Evolutionary conservation across 192 early-diverging fungal genomes (phyloP).

Genomic region (Jimgerdemannia lactiflua): DNA sequence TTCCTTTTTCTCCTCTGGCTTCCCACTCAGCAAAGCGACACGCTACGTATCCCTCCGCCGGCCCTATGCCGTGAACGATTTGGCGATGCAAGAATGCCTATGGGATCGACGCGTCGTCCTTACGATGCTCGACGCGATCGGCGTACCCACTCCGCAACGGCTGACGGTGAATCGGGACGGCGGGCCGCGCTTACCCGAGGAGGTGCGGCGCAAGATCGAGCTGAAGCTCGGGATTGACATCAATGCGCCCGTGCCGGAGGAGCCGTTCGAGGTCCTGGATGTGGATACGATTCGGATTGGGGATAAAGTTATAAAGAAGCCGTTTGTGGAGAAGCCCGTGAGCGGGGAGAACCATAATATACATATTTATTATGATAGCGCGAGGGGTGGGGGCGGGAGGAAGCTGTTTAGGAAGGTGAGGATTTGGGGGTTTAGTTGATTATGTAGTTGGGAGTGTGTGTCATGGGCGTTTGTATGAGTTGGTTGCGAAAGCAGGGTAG

Average conservation of each 20-base stretch:
- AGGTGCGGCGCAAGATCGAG: conserved; percentile 47
- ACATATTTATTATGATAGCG: conserved; percentile 86
- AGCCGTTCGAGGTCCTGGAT: conserved; percentile 41
- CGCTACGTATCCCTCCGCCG: conserved; percentile 79
- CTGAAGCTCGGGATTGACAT: conserved; percentile 47
- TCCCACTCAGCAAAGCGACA: conserved; percentile 92
- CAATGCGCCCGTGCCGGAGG: conserved; percentile 21
- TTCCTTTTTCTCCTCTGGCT: conserved; percentile 93
- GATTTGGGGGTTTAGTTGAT: neutral
- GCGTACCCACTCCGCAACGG: conserved; percentile 80
- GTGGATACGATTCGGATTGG: conserved; percentile 72
- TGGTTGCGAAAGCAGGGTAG: too few relatives aligned
- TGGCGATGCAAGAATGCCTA: conserved; percentile 83
- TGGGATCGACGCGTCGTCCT: conserved; percentile 91
- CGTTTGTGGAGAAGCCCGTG: conserved; percentile 98
- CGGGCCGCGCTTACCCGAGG: conserved; percentile 51
- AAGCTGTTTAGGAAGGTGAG: conserved; percentile 74
- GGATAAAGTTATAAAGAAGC: conserved; percentile 71
- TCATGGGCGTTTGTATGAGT: neutral
- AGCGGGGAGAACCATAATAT: conserved; percentile 97
- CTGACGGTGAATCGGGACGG: conserved; percentile 71
- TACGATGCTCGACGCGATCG: conserved; percentile 71
- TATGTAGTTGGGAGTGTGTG: neutral
- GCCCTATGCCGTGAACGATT: conserved; percentile 91
- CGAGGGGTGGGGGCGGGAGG: conserved; percentile 80